phyloP scores from a whole-genome alignment of 176 grass and related monocot species.

The Triticum aestivum region IWGSC_CS_RefSeq_v2.1 NC_057796.1:366356881-366357380 shows the following conservation, averaged over 20 bases:
- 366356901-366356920: not conserved
- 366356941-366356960: not conserved
- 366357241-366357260: not conserved
- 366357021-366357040: not conserved
- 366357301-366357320: not conserved
- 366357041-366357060: not conserved
- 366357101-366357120: not conserved
- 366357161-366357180: not conserved
- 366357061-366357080: not conserved
- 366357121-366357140: not conserved
- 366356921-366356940: not conserved
- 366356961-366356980: not conserved
- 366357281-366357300: not conserved
- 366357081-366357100: not conserved
- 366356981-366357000: not conserved
- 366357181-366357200: not conserved
- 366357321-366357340: not conserved
- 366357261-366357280: not conserved
- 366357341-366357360: constrained; percentile 29
- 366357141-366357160: not conserved
- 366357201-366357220: not conserved
- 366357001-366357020: not conserved
- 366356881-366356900: too few relatives aligned
- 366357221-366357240: not conserved
- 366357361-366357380: not conserved